Evolutionary conservation across 2,329 filamentous ascomycete genomes (phyloP).

Genomic region (Bipolaris bicolor): DNA sequence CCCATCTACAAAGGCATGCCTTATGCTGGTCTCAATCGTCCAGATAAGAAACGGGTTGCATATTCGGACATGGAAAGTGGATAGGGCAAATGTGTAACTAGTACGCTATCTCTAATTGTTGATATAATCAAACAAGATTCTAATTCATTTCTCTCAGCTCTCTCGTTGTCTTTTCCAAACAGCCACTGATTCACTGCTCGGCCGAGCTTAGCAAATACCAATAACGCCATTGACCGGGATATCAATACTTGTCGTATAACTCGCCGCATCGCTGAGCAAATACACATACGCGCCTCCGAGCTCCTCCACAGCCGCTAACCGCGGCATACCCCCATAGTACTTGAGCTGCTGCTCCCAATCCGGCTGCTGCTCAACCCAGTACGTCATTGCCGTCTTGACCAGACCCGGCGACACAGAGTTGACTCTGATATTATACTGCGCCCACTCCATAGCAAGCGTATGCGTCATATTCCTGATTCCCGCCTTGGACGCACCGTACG

Average conservation of each 20-base stretch:
- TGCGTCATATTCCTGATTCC: constrained; percentile 54
- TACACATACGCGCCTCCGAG: constrained; percentile 65
- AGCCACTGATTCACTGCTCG: no score
- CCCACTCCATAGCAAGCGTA: constrained; percentile 51
- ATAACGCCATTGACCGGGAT: constrained; percentile 53
- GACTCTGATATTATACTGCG: constrained; percentile 47
- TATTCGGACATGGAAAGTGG: neutral
- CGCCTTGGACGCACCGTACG: constrained; percentile 55
- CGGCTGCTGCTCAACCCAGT: constrained; percentile 57
- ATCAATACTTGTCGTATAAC: constrained; percentile 59
- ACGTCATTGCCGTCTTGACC: constrained; percentile 50
- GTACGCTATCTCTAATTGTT: neutral
- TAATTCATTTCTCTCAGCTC: neutral
- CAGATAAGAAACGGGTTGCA: neutral
- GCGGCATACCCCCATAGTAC: constrained; percentile 64
- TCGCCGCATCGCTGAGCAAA: constrained; percentile 60
- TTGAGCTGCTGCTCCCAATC: constrained; percentile 65
- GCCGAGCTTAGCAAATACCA: constrained; percentile 30
- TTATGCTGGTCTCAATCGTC: constrained; percentile 29
- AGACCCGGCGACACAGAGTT: constrained; percentile 48
- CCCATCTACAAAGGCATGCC: constrained; percentile 29
- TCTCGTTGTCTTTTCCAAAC: neutral
- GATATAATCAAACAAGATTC: neutral
- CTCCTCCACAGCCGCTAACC: constrained; percentile 60
- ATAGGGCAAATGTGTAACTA: neutral